phyloP scores from a whole-genome alignment of 106 monocot species.

The Allium cepa region DNA sequence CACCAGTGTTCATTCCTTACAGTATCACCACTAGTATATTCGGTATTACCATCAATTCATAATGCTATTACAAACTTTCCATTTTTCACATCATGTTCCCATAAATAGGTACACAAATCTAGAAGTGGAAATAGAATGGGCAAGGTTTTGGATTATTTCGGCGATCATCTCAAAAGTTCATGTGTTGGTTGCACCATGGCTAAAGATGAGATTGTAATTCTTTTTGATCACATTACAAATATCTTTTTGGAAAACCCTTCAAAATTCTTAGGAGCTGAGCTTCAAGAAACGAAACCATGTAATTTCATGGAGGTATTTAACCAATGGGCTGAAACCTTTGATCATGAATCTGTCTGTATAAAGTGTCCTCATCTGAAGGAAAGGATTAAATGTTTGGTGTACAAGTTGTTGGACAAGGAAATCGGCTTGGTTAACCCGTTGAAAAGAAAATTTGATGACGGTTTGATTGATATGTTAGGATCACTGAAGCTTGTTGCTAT shows the following conservation, averaged over 20 bases:
- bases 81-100: too few relatives aligned
- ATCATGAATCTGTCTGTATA: not conserved
- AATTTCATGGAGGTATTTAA: slow-evolving; percentile 4
- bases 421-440: not conserved
- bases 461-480: slow-evolving; percentile 3
- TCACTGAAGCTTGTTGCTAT: slow-evolving; percentile 5
- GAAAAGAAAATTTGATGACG: slow-evolving; percentile 3
- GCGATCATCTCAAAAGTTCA: not conserved
- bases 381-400: slow-evolving; percentile 9
- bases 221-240: slow-evolving; percentile 7
- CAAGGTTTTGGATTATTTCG: too few relatives aligned
- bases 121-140: too few relatives aligned
- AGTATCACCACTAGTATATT: too few relatives aligned
- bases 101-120: too few relatives aligned
- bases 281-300: not conserved
- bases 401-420: not conserved
- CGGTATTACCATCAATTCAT: too few relatives aligned
- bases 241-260: not conserved
- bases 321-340: slow-evolving; percentile 4
- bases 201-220: slow-evolving; percentile 10
- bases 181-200: slow-evolving; percentile 6
- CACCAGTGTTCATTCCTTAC: too few relatives aligned
- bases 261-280: slow-evolving; percentile 1
- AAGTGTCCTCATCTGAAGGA: slow-evolving; percentile 15
- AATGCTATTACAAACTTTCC: too few relatives aligned